Percentiles rank a stretch among this genome's conserved stretches.
phyloP scores from a whole-genome alignment of 345 rosid species.

The Dipteronia dyeriana region DNA sequence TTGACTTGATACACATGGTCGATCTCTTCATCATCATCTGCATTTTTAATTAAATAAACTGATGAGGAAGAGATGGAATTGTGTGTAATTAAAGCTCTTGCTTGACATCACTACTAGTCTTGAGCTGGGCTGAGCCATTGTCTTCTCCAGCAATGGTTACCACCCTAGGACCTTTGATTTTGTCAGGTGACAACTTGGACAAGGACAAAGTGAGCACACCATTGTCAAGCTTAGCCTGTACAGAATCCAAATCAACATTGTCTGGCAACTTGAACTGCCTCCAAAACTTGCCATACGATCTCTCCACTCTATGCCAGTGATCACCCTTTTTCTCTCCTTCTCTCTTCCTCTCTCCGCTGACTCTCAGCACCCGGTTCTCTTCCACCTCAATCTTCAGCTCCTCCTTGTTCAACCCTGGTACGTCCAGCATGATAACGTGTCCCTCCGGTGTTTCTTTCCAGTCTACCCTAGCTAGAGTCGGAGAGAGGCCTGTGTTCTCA shows the following conservation, averaged over 20 bases:
- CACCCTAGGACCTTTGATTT: conserved; percentile 56
- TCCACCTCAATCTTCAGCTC: conserved; percentile 78
- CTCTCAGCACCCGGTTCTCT: conserved; percentile 61
- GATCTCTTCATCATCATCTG: no score
- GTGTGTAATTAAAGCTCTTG: conserved; percentile 42
- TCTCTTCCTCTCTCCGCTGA: conserved; percentile 75
- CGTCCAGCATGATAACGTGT: conserved; percentile 63
- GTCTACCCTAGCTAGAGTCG: conserved; percentile 56
- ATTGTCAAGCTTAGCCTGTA: conserved; percentile 65
- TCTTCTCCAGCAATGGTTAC: conserved; percentile 53
- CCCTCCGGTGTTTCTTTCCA: conserved; percentile 86
- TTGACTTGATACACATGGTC: background rate
- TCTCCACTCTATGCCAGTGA: conserved; percentile 83
- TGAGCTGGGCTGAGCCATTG: conserved; percentile 37
- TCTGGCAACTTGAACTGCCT: conserved; percentile 77
- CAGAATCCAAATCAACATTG: conserved; percentile 64
- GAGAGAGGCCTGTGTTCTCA: conserved; percentile 41
- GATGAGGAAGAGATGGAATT: background rate
- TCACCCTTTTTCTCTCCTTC: conserved; percentile 71
- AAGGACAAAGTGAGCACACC: conserved; percentile 67
- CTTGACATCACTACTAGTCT: conserved; percentile 32
- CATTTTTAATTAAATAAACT: no score
- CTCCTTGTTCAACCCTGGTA: conserved; percentile 75
- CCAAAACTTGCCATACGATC: conserved; percentile 79
- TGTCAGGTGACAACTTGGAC: conserved; percentile 60